Conservation (phyloP, 768 basidiomycete genomes). For the Termitomyces sp. region DNA sequence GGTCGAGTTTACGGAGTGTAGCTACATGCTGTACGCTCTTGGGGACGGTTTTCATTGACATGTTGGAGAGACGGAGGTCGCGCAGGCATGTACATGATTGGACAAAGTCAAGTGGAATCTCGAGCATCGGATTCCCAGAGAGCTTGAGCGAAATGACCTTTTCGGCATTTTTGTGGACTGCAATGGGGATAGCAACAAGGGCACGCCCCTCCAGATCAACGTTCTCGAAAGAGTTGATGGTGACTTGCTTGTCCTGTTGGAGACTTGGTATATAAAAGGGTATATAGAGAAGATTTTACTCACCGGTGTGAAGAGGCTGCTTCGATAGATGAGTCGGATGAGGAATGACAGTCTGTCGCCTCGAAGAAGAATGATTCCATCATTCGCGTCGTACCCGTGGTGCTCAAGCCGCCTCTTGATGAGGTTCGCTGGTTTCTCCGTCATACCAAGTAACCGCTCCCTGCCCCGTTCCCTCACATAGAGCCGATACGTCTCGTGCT, state of each 20-base stretch:
- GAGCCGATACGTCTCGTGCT: constrained; percentile 58
- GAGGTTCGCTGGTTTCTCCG: constrained; percentile 82
- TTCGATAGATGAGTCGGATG: constrained; percentile 87
- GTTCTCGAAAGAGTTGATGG: constrained; percentile 40
- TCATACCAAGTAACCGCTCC: constrained; percentile 75
- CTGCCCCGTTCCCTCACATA: constrained; percentile 75
- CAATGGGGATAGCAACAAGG: constrained; percentile 83
- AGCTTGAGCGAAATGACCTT: constrained; percentile 81
- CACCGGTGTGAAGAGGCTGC: constrained; percentile 59
- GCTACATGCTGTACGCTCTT: constrained; percentile 70
- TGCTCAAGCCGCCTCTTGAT: constrained; percentile 80
- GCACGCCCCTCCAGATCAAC: constrained; percentile 80
- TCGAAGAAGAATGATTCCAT: constrained; percentile 72
- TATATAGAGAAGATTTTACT: constrained; percentile 16
- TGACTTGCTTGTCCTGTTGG: constrained; percentile 65
- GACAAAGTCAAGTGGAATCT: constrained; percentile 95
- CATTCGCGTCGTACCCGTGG: constrained; percentile 81
- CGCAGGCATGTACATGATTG: constrained; percentile 79
- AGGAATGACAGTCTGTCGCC: constrained; percentile 80
- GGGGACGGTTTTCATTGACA: constrained; percentile 94
- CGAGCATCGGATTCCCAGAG: constrained; percentile 92
- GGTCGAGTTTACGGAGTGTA: constrained; percentile 74
- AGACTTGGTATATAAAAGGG: neutral
- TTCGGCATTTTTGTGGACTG: constrained; percentile 78
- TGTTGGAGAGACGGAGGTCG: constrained; percentile 82